Base-by-base conservation (phyloP, 1,139 yeast species). In the Arxiozyma heterogenica region DNA sequence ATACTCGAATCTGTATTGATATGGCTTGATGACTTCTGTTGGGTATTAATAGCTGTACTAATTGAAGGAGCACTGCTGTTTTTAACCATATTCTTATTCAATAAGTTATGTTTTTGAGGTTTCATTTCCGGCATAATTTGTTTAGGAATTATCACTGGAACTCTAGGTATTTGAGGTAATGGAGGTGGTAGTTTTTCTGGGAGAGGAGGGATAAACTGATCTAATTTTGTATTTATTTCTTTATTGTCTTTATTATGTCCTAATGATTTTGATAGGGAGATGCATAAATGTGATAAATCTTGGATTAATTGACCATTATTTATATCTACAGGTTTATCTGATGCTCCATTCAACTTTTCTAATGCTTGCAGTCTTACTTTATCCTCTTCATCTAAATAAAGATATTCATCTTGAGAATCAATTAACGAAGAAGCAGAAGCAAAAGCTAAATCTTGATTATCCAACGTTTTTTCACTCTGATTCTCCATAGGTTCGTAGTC, bases 341-440 rank as follows among this genome's bases (percentile, higher is more conserved):
- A 23, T 7, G 45, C 41, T 7, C 54, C 56, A 43, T 47, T 54
- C 27, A 54, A 21, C 22, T 30, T 49, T 46, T 50, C 47, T 17
- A 54, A 30, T 17, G 56, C 56, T 49, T 51, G 44, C 21, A 49
- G 44, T 34, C 56, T 45, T 21, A 54, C 53, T 22, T 46, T 25
- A 6, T 46, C 47, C 23, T 53, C 56, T 5, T 49, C 53, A 41
- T 42, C 47, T 34, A 46, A 11, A 43, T 51, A 47, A 12, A 50
- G 8, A 43, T 47, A 47, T 11, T 41, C 50, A 41, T 39, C 46
- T 22, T 39, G 22, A 39, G 6, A n/a, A 39, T 47, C n/a, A 17
- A 17, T 25, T 30, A n/a, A n/a, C 38, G 7, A 34, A 34, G 39
- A 34, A 18, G 11, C 22, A 9, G 43, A 18, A 8, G 21, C 22